Percentiles rank a stretch among this genome's conserved stretches.
Conservation (phyloP, 1,284 basidiomycete species). For the Caloboletus inedulis region DNA sequence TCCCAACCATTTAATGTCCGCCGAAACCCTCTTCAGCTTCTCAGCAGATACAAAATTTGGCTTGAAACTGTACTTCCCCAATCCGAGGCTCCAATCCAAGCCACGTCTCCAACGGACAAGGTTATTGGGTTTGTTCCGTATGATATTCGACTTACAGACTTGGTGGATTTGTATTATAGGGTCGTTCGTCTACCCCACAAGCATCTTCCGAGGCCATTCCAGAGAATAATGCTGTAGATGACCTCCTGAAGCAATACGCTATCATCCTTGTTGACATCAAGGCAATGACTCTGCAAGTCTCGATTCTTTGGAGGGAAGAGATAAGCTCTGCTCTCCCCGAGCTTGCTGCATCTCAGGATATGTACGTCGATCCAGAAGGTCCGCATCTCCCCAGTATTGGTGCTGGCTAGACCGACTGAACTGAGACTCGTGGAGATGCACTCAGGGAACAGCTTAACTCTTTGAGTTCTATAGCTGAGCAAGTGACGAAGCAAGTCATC, state of each 20-base stretch:
- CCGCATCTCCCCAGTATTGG: slow-evolving; percentile 1
- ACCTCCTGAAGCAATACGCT: slow-evolving; percentile 60
- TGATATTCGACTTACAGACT: not conserved
- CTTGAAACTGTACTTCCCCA: slow-evolving; percentile 49
- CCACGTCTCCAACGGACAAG: slow-evolving; percentile 30
- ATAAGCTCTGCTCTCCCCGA: slow-evolving; percentile 58
- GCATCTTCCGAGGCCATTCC: slow-evolving; percentile 44
- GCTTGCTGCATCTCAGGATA: slow-evolving; percentile 33
- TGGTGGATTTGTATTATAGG: slow-evolving; percentile 14
- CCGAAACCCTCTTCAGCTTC: slow-evolving; percentile 46
- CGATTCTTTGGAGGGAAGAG: slow-evolving; percentile 62
- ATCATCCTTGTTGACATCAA: slow-evolving; percentile 64
- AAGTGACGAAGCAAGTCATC: slow-evolving; percentile 65
- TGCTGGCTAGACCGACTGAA: not conserved
- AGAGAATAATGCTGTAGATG: slow-evolving; percentile 59
- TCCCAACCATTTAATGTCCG: not conserved
- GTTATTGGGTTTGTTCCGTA: slow-evolving; percentile 5
- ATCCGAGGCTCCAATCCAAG: slow-evolving; percentile 34
- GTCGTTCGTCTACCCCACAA: slow-evolving; percentile 52
- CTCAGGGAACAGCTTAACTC: slow-evolving; percentile 50
- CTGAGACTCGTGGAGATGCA: slow-evolving; percentile 43
- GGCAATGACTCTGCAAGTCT: slow-evolving; percentile 48
- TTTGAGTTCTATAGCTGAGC: slow-evolving; percentile 48
- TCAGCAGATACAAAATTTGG: slow-evolving; percentile 78
- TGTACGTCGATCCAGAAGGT: slow-evolving; percentile 53